phyloP scores from a whole-genome alignment of 1,284 basidiomycete species.

The Caloboletus firmus region DNA sequence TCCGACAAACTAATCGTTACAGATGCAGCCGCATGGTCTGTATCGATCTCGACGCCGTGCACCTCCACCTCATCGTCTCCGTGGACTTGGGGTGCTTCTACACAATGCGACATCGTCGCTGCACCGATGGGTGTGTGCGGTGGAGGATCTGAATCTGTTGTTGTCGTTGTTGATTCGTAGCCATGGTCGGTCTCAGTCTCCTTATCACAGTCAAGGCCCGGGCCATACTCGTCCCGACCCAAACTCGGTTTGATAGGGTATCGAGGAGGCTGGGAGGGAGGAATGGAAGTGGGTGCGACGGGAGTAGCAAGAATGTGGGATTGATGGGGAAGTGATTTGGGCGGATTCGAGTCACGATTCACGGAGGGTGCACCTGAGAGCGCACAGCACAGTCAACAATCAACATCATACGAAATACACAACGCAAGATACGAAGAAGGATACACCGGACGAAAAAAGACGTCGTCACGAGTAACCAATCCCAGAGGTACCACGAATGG shows the following conservation, averaged over 20 bases:
- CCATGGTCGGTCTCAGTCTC: conserved; percentile 30
- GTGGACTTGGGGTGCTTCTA: conserved; percentile 7
- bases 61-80: conserved; percentile 17
- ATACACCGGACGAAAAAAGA: neutral
- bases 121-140: conserved; percentile 30
- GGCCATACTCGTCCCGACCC: conserved; percentile 6
- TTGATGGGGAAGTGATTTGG: conserved; percentile 4
- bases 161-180: conserved; percentile 31
- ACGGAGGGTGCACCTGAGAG: conserved; percentile 17
- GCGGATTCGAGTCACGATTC: conserved; percentile 11
- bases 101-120: conserved; percentile 4
- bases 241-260: conserved; percentile 1
- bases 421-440: conserved; percentile 1
- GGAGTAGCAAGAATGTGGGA: conserved; percentile 4
- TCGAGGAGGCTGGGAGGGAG: neutral
- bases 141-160: conserved; percentile 31
- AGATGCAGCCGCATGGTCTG: neutral
- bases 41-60: conserved; percentile 16
- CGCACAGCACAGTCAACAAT: conserved; percentile 6
- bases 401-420: conserved; percentile 11
- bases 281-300: neutral
- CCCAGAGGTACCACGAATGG: neutral
- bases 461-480: conserved; percentile 2
- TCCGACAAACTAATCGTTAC: conserved; percentile 6
- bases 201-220: conserved; percentile 18